Evolutionary conservation across 768 basidiomycete genomes (phyloP).

Genomic region (Lactarius akahatsu): DNA sequence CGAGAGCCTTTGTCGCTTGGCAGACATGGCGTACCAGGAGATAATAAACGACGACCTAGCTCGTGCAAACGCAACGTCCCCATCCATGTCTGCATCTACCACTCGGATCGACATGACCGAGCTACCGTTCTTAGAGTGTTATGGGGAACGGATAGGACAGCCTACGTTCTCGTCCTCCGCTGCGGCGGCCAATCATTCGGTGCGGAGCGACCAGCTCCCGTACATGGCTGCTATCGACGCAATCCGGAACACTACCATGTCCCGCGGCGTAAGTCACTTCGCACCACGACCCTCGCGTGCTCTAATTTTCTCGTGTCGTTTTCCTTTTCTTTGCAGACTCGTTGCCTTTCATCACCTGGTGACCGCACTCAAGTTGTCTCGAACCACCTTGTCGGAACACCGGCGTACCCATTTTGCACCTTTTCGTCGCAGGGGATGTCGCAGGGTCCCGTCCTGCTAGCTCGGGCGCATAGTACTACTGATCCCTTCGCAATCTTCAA

Average conservation of each 20-base stretch:
- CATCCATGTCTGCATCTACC: neutral
- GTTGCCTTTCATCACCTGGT: neutral
- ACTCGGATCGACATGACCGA: neutral
- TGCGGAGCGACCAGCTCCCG: neutral
- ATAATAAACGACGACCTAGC: neutral
- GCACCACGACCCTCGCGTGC: no score
- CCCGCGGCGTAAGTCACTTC: constrained; percentile 10
- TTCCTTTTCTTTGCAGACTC: neutral
- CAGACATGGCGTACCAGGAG: constrained; percentile 15
- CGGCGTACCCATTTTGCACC: neutral
- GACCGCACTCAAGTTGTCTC: neutral
- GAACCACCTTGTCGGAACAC: neutral
- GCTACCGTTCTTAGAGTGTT: neutral
- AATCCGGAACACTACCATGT: neutral
- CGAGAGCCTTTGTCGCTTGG: constrained; percentile 32
- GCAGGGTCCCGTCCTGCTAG: neutral
- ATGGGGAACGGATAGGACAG: neutral
- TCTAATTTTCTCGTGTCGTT: neutral
- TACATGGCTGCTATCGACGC: neutral
- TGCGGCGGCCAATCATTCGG: neutral
- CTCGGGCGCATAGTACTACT: neutral
- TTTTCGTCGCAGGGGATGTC: neutral
- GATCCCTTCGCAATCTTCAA: neutral
- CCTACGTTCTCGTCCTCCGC: neutral
- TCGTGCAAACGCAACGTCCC: neutral